Conservation (phyloP, 768 basidiomycete species). For the Collybia mongolica region DNA sequence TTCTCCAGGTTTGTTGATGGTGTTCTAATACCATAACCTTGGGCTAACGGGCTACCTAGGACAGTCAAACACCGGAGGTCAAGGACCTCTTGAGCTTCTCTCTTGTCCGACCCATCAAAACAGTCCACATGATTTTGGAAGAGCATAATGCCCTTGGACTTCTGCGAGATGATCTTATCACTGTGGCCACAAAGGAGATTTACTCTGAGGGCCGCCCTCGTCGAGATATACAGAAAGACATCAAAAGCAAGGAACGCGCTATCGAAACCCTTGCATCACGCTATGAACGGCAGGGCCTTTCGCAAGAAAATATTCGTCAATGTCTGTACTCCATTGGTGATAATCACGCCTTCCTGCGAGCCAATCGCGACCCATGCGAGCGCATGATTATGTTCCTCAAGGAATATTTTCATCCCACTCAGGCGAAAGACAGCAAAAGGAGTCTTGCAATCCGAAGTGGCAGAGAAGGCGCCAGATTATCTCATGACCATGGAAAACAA, state of each 20-base stretch:
- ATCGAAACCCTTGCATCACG: slow-evolving; percentile 71
- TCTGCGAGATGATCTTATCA: slow-evolving; percentile 74
- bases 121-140: slow-evolving; percentile 69
- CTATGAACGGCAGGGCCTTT: slow-evolving; percentile 57
- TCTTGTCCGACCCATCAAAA: slow-evolving; percentile 75
- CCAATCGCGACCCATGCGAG: slow-evolving; percentile 87
- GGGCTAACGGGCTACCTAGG: slow-evolving; percentile 39
- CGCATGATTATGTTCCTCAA: slow-evolving; percentile 78
- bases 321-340: slow-evolving; percentile 89
- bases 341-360: slow-evolving; percentile 85
- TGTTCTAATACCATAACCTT: neutral
- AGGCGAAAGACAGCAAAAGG: slow-evolving; percentile 58
- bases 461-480: slow-evolving; percentile 74
- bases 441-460: slow-evolving; percentile 83
- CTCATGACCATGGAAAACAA: slow-evolving; percentile 83
- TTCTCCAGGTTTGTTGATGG: slow-evolving; percentile 60
- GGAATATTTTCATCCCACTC: slow-evolving; percentile 73
- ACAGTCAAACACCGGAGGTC: slow-evolving; percentile 83
- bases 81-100: slow-evolving; percentile 78
- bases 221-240: slow-evolving; percentile 81
- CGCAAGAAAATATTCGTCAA: slow-evolving; percentile 68
- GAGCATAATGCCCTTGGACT: slow-evolving; percentile 62
- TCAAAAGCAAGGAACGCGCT: slow-evolving; percentile 81
- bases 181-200: slow-evolving; percentile 81
- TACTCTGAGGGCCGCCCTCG: slow-evolving; percentile 69